Base-by-base conservation (phyloP, 2,329 filamentous ascomycete species). In the Claviceps sp. region DNA sequence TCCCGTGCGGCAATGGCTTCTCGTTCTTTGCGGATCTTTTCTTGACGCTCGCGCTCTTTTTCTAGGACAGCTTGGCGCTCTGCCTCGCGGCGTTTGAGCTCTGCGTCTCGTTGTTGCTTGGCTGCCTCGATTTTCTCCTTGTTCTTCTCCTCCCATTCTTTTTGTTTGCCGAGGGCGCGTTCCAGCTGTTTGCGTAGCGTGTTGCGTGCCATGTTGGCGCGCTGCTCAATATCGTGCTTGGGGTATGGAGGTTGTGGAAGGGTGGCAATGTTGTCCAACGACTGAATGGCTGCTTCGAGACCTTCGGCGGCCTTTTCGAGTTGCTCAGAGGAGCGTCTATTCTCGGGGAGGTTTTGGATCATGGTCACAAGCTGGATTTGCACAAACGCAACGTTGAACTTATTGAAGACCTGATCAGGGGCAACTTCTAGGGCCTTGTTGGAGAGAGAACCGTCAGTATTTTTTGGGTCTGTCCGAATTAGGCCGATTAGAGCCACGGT, bases 381-480 rank as follows among this genome's bases (percentile, higher is more conserved):
- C 30, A 97, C 88, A 63, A 96, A 98, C 0, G 93, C 93, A 30
- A 98, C 87, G 62, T 98, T 98, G 77, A 98, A 98, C 66, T 93
- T 88, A 67, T 93, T 88, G 67, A 95, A 88, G 34, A 90, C 77
- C 61, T 95, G 88, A 4, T 93, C 86, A 0, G 89, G 86, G 1
- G 86, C 82, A 51, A 86, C 78, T 52, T 82, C 79, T 18, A 95
- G 79, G 26, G 91, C 88, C 78, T 85, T 37, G 7, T 34, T 34
- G 20, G 18, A 13, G 22, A 40, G 4, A n/a, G 4, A 37, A 22
- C 24, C 20, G 43, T 47, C 18, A n/a, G 48, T 41, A 48, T 55
- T 9, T 47, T 18, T 34, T 4, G 30, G 26, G 30, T 34, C 30
- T 34, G 30, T 34, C 8, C 4, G 9, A 1, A 11, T 34, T 34